Evolutionary conservation across 73 alveolate genomes (phyloP), one percentile per base, ranked within the genome.

Genomic region (Paramecium sonneborni): DNA sequence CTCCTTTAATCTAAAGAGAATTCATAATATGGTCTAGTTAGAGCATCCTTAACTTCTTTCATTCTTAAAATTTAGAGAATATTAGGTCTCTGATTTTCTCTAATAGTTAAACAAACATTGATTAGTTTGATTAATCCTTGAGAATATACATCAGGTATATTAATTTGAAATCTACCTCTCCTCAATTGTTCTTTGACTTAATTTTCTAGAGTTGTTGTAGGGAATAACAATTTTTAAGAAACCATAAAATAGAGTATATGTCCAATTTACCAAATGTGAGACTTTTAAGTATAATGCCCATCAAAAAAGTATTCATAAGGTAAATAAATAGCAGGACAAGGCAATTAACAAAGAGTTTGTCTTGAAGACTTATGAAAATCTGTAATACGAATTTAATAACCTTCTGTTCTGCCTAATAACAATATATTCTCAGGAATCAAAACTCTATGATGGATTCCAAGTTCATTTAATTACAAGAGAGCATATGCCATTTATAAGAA

Each of bases 191-290:
- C 90, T 12, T 79, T 79, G 9, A 79, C 90, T 79, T 79, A 12
- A 24, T 7, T 43, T 24, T 79, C 90, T 23, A 79, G 32, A 20
- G 90, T 14, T 1, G 74, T 20, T 20, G 30, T 2, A 10, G 90
- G 90, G 26, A 79, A 79, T 46, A 79, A 14, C 8, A 79, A 43
- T 41, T 79, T 41, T 79, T 79, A 24, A 23, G 90, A 14, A 11
- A 79, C 74, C 90, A 79, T 79, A 44, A 43, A 79, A 44, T 79
- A 79, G 7, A 79, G 48, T 4, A 79, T 79, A 24, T 79, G 90
- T 11, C 90, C 90, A 23, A 79, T 24, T 79, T 79, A 23, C 90
- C 90, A 79, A 0, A 79, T 79, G 5, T 79, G 90, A 20, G 90
- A 79, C 14, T 79, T 79, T 46, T 79, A 24, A 7, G 90, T 79